Base-by-base conservation (phyloP, 2,329 filamentous ascomycete genomes). In the Claviceps sp. region DNA sequence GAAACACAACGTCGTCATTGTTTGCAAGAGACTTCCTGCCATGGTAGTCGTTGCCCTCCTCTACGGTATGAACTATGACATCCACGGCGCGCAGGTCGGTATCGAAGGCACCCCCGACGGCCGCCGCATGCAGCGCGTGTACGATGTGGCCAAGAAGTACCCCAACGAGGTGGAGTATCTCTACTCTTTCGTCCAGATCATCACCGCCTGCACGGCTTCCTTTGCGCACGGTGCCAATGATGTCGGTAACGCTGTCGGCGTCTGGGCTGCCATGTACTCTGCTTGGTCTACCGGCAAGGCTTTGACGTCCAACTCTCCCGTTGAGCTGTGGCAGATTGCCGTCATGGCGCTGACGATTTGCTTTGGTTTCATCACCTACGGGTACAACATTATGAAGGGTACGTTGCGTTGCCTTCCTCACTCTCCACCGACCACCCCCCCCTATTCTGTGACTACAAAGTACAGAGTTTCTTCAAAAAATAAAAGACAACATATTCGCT, bases 301-400 rank as follows among this genome's bases (percentile, higher is more conserved):
- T 3, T 73, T 78, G 14, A 70, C 71, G 2, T 67, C 80, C 57
- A 86, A 87, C 69, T 77, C 81, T 2, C 3, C 76, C 0, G 85
- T 90, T 0, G 82, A 83, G 3, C 62, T 85, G 46, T 91, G 87
- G 87, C 85, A 89, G 67, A 76, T 90, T 51, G 86, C 82, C 49
- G 82, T 89, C 17, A 70, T 86, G 13, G 74, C 80, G 26, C 65
- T 73, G 1, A 79, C 73, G 41, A 82, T 88, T 62, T 86, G 76
- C 47, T 56, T 82, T 43, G 85, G 85, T 58, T 74, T 89, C 53
- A 73, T 82, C 62, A 88, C 84, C 14, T 89, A 88, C 60, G 85
- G 85, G 10, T 89, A 88, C 72, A 88, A 89, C 73, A 89, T 89
- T 70, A 89, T 89, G 84, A 87, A 86, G 71, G 81, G 78, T 81